Evolutionary conservation across 2,329 filamentous ascomycete species (phyloP), one percentile per base, ranked within the genome.

Genomic region (Aspergillus flavus): DNA sequence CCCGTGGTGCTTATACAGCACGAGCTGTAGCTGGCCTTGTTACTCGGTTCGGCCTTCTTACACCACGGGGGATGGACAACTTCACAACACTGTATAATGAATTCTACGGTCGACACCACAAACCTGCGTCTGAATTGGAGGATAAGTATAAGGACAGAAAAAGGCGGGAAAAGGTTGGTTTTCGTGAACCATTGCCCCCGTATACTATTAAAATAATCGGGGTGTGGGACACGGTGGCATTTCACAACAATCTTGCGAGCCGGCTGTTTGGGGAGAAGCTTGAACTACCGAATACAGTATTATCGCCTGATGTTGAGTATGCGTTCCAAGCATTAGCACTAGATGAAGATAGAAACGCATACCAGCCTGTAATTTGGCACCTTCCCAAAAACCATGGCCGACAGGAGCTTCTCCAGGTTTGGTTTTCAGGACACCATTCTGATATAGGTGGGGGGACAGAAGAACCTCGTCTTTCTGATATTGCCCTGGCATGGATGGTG

Each of bases 41-140:
- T 14, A 52, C 30, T n/a, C 39, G 21, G 16, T 34, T 59, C 9
- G 57, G 57, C 32, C 34, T 59, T 3, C 57, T 59, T 16, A 59
- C 57, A 6, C n/a, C 57, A n/a, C 57, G 57, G 10, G 57, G 57
- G 12, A 59, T 59, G 57, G 57, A 59, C 10, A 59, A 59, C 23
- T 59, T 59, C 16, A 26, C 57, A 2, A 52, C 45, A 11, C 32
- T 59, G 12, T 59, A 59, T 45, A 59, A 59, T 36, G 57, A 52
- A 23, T 59, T 52, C 57, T 59, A 59, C 30, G 30, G 30, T 28
- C 14, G 32, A 9, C 21, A 32, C 5, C 7, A 14, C 45, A 14
- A 46, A 10, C 52, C 48, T 23, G 28, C 26, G 30, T 32, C 30
- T 9, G 30, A 32, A 21, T 4, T 12, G 32, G 7, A 59, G 16